Evolutionary conservation across 768 basidiomycete genomes (phyloP), one percentile per base, ranked within the genome.

Genomic region (Bullera alba): DNA sequence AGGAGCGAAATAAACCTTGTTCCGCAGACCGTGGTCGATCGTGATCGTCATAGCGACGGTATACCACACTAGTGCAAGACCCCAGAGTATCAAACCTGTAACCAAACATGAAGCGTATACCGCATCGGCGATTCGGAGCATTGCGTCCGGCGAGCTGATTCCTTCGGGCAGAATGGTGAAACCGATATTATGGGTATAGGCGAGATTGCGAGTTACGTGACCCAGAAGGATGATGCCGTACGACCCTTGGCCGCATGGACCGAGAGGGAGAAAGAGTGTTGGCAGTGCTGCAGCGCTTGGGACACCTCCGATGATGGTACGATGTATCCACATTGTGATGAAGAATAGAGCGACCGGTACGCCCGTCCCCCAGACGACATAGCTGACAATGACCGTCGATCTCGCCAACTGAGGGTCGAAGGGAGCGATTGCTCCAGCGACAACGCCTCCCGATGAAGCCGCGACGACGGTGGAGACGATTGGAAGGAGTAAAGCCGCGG

Each of bases 401-500:
- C 82, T 73, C 1, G 83, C 83, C 54, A 78, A 71, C 0, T 67
- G 55, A 1, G 73, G 64, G 27, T 80, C 79, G 61, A 77, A 75
- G 8, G 71, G 51, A 8, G 75, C 55, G 3, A 88, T 65, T 3
- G 80, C 74, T 2, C 69, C 60, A 0, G 81, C 80, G 21, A 87
- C 67, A 35, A 82, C 69, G 0, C 78, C 83, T 1, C 86, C 86
- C 0, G 81, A 75, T 1, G 86, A 83, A 0, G 84, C 77, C 1
- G 79, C 80, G 63, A 88, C 86, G 37, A 84, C 78, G 15, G 83
- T 76, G 0, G 86, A 80, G 2, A 88, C 83, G 10, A 86, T 79
- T 0, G 87, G 87, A 26, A 88, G 80, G 6, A 87, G 74, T 85
- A 86, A 87, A 19, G 76, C 67, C 21, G 82, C 72, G 0, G 81